Evolutionary conservation across 306 rosid species (phyloP), one percentile per base, ranked within the genome.

Genomic region (Clitoria ternatea): DNA sequence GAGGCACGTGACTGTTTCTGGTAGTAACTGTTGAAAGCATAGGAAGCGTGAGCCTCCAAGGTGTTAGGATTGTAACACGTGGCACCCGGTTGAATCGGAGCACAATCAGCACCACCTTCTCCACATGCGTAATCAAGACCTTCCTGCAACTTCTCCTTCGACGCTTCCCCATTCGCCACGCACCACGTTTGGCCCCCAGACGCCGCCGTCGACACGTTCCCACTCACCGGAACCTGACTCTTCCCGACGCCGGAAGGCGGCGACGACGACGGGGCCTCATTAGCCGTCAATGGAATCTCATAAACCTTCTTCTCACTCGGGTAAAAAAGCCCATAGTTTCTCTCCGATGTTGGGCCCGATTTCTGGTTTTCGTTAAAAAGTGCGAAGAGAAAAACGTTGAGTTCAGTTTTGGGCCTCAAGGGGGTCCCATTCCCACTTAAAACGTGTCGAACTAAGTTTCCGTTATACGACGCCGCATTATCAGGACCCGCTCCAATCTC

Each of bases 391-490:
- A 55, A 86, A 0, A 88, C 93, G 64, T 79, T 19, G 0, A 90
- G 75, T 6, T 60, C 86, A 2, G n/a, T n/a, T n/a, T 42, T 55
- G 0, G 90, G 89, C 33, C 80, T 87, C 26, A 85, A 35, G 0
- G 97, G 97, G 29, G 96, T 90, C 55, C 98, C 96, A 68, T 29
- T 56, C 1, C 84, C 87, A 0, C 76, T 82, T 23, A 86, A 45
- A 1, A 90, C 93, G 0, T 85, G 81, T 0, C 27, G 23, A 4
- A 86, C 93, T 13, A 93, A 54, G 63, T 93, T 93, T 0, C 97
- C 98, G 10, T 93, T 93, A 44, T 93, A 93, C 78, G 88, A 36
- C 77, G 89, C 93, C 32, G 98, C 98, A 77, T 93, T 93, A 1
- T 60, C 83, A 1, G 33, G 15, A 0, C 88, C 23, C 0, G 96